These are phyloP conservation scores for Sanguinoderma infundibulare DNA, from an alignment of 1,284 basidiomycete genomes.

Conservation along the genomic window DNA sequence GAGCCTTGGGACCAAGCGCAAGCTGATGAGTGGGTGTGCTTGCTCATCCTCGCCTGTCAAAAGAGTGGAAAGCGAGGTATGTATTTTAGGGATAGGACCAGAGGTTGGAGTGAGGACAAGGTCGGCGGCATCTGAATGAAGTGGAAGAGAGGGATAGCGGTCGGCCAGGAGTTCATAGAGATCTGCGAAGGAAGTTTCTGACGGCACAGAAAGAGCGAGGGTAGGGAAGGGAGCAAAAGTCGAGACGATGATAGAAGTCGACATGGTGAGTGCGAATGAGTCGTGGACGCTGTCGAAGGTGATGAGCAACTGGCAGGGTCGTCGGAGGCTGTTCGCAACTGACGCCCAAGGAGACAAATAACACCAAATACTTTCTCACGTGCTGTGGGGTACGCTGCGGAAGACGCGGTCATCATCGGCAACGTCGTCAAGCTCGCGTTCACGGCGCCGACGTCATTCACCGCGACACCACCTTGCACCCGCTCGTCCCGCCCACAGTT, in stretches of 20 bases:
- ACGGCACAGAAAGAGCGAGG: slow-evolving; percentile 63
- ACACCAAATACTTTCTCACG: slow-evolving; percentile 9
- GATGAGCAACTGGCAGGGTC: slow-evolving; percentile 5
- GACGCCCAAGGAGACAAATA: slow-evolving; percentile 10
- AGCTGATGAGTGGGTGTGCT: slow-evolving; percentile 48
- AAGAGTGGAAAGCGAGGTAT: slow-evolving; percentile 51
- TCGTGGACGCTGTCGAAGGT: slow-evolving; percentile 7
- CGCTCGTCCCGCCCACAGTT: neutral
- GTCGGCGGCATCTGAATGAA: slow-evolving; percentile 36
- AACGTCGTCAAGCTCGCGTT: neutral
- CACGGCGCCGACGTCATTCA: neutral
- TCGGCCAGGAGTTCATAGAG: slow-evolving; percentile 57
- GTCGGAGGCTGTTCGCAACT: neutral
- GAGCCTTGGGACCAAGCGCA: slow-evolving; percentile 73
- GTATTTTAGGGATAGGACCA: slow-evolving; percentile 48
- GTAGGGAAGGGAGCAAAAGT: slow-evolving; percentile 80
- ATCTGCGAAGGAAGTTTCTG: slow-evolving; percentile 51
- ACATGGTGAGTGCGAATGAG: slow-evolving; percentile 37
- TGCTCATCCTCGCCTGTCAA: slow-evolving; percentile 23
- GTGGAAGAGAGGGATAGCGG: slow-evolving; percentile 62
- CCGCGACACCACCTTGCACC: neutral
- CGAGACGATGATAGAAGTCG: slow-evolving; percentile 65
- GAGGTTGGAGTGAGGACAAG: slow-evolving; percentile 58
- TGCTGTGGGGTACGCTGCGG: slow-evolving; percentile 11
- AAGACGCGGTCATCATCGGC: neutral